Evolutionary conservation across 495 filamentous ascomycete species (phyloP).

Genomic region (Neurospora sp.): DNA sequence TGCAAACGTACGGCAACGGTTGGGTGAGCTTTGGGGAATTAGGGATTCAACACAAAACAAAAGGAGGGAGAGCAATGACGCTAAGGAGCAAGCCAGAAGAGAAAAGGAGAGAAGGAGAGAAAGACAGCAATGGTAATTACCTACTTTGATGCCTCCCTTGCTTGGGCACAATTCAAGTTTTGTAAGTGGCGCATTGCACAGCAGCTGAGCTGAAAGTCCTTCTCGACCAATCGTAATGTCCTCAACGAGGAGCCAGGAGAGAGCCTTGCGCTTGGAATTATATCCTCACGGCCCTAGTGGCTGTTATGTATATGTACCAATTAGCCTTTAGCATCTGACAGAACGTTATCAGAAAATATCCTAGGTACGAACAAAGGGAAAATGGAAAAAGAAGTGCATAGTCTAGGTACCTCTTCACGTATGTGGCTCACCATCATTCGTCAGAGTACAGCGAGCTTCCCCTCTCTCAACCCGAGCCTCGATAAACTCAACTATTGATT

Average conservation of each 20-base stretch:
- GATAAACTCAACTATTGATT: neutral
- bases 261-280: neutral
- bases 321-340: too few species aligned
- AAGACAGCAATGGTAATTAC: neutral
- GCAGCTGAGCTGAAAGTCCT: neutral
- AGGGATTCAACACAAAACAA: neutral
- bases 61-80: neutral
- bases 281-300: neutral
- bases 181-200: neutral
- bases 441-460: too few species aligned
- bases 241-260: neutral
- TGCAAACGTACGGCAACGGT: neutral
- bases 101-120: neutral
- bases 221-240: neutral
- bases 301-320: neutral
- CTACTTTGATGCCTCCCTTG: neutral
- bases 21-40: neutral
- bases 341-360: too few species aligned
- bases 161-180: neutral
- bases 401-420: too few species aligned
- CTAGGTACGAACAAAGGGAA: too few species aligned
- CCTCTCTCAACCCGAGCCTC: neutral
- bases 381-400: too few species aligned
- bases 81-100: neutral
- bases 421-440: too few species aligned